Base-by-base conservation (phyloP, 1,284 basidiomycete species). In the Dichomitus squalens region DNA sequence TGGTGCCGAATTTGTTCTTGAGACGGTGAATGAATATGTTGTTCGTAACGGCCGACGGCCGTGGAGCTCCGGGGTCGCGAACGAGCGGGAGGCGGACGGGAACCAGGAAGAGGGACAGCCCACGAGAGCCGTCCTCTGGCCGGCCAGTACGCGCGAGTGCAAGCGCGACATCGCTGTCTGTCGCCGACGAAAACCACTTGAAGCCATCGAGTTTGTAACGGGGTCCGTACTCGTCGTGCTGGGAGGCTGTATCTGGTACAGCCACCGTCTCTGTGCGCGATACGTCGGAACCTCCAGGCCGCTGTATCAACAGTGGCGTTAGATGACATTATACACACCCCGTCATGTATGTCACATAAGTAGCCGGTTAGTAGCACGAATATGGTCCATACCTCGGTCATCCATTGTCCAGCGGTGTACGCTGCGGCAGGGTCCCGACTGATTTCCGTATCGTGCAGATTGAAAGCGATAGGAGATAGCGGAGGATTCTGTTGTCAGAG, bases 171-270 rank as follows among this genome's bases (percentile, higher is more conserved):
- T 92, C 78, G 61, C 85, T 85, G 64, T 93, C 92, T 0, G 90
- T 90, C 1, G 91, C 92, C 53, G 87, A 90, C 11, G 89, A 90
- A 75, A 93, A 93, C 91, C 90, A 90, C 73, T 92, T 92, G 72
- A 92, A 84, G 1, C 90, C 88, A 61, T 90, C 74, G 25, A 92
- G 71, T 20, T 67, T 72, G 68, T 87, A 89, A 41, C 74, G 69
- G 2, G 79, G 73, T n/a, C 87, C 83, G 48, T 84, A 78, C 5
- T 64, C 60, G 55, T 73, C 54, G 3, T 36, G 20, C 2, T 50
- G 65, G 7, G 64, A 66, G 43, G 69, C 66, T 5, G 72, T 68
- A 0, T 76, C 70, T 2, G 71, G 68, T 49, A 68, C 55, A 1
- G 90, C 91, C 0, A 75, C 75, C 0, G 90, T 93, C 71, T 93